Evolutionary conservation across 2,329 filamentous ascomycete genomes (phyloP).

Genomic region (Stemphylium beticola): DNA sequence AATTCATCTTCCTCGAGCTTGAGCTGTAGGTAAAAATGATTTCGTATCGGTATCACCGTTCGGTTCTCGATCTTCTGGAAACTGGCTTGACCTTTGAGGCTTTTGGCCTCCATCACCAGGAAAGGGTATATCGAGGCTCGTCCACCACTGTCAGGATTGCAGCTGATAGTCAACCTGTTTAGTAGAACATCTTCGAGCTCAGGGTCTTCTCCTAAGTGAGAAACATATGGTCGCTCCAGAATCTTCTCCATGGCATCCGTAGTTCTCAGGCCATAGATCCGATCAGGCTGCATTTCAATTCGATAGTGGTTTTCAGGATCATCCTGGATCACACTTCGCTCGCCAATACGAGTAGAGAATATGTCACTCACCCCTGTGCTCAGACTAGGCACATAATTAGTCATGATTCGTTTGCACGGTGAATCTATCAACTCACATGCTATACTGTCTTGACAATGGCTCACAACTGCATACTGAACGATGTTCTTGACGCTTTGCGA

Average conservation of each 20-base stretch:
- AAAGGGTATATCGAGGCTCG: slow-evolving; percentile 25
- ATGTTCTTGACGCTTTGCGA: slow-evolving; percentile 17
- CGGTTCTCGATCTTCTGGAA: slow-evolving; percentile 26
- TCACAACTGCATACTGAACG: slow-evolving; percentile 19
- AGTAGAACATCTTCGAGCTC: neutral
- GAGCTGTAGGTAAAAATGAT: slow-evolving; percentile 18
- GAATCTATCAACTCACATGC: slow-evolving; percentile 4
- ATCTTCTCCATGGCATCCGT: neutral
- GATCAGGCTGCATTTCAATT: slow-evolving; percentile 19
- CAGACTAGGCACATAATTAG: slow-evolving; percentile 3
- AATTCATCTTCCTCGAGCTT: slow-evolving; percentile 12
- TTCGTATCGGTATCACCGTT: slow-evolving; percentile 22
- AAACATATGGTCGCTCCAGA: neutral
- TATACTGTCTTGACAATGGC: slow-evolving; percentile 3
- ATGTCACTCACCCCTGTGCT: slow-evolving; percentile 16
- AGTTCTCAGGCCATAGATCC: slow-evolving; percentile 13
- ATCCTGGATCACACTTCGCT: slow-evolving; percentile 3
- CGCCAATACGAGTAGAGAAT: slow-evolving; percentile 16
- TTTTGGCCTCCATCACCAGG: slow-evolving; percentile 26
- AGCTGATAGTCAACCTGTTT: slow-evolving; percentile 14
- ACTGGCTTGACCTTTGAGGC: slow-evolving; percentile 14
- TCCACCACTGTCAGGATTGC: slow-evolving; percentile 21
- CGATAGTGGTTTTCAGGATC: neutral
- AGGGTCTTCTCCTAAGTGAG: neutral
- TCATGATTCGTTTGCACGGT: neutral